Conservation (phyloP, 2,329 filamentous ascomycete species). For the Aspergillus floridensis region DNA sequence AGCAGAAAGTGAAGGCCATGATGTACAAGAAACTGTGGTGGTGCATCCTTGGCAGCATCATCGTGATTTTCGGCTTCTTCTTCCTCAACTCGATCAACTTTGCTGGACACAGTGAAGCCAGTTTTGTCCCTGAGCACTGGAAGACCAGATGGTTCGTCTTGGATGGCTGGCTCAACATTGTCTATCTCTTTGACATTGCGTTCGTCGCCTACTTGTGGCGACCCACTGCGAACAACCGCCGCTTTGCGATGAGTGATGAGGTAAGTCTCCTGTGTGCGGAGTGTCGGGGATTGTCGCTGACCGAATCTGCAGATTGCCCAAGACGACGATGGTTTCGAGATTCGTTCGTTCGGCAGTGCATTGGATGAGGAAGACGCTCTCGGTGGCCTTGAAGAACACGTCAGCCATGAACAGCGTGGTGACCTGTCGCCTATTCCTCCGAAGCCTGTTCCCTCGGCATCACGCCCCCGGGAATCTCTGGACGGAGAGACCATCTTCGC, state of each 20-base stretch:
- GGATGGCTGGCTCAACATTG: conserved; percentile 94
- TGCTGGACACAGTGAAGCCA: conserved; percentile 75
- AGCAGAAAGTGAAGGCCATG: conserved; percentile 84
- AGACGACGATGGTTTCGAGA: conserved; percentile 97
- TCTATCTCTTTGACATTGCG: conserved; percentile 89
- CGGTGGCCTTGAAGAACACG: conserved; percentile 37
- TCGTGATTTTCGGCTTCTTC: conserved; percentile 97
- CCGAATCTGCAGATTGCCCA: conserved; percentile 67
- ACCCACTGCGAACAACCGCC: conserved; percentile 91
- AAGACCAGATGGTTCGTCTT: conserved; percentile 96
- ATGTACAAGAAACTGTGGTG: conserved; percentile 99
- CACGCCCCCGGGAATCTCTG: conserved; percentile 58
- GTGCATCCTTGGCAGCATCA: conserved; percentile 87
- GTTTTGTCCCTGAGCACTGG: conserved; percentile 96
- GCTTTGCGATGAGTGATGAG: conserved; percentile 99
- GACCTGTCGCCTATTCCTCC: conserved; percentile 45
- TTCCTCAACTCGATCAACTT: conserved; percentile 98
- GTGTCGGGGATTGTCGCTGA: conserved; percentile 24
- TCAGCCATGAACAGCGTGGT: conserved; percentile 30
- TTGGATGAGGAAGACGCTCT: conserved; percentile 62
- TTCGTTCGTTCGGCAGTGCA: conserved; percentile 81
- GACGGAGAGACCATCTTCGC: conserved; percentile 97
- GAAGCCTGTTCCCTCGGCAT: conserved; percentile 51
- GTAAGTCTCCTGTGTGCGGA: conserved; percentile 38
- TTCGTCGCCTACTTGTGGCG: conserved; percentile 96